Evolutionary conservation across 1,284 basidiomycete genomes (phyloP), one percentile per base, ranked within the genome.

Genomic region (Paramarasmius palmivorus): DNA sequence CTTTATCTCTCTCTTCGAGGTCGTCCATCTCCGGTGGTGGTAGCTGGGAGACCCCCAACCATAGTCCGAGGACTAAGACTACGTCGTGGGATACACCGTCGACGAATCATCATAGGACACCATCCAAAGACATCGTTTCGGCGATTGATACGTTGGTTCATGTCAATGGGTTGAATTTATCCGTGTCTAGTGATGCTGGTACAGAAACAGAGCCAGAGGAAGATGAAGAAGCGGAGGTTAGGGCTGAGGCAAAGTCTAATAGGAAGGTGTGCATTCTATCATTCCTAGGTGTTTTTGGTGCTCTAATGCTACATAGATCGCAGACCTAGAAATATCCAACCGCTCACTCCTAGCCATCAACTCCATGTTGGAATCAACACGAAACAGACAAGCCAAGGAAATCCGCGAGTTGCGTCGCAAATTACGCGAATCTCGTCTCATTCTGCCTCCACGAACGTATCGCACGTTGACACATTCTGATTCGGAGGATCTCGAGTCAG

Each of bases 321-420:
- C 85, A 14, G 90, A 92, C 69, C 73, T 92, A 17, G 88, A 92
- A 69, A 92, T 92, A 61, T 88, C 88, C 9, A 92, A 90, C 66
- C 79, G 81, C 37, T 92, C 90, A 4, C 75, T 92, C 20, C 74
- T 92, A 42, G 81, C 83, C 2, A 91, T 92, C 68, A 92, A 92
- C 61, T 72, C 83, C 1, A 78, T 84, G 32, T 73, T 92, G 7
- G 90, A 92, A 67, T 79, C 83, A 34, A 82, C 82, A 45, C 90
- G 89, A 67, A 80, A 86, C 60, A 76, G 77, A n/a, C 90, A 92
- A 63, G 84, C 86, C 6, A 88, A 84, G 63, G 90, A 92, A 66
- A 91, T 92, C 45, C 78, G 85, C 26, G 88, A 90, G 44, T 73
- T 92, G 19, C 81, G 85, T 25, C 79, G 88, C 35, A 89, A 85